Evolutionary conservation across 148 eudicot genomes (phyloP), one percentile per base, ranked within the genome.

Genomic region (Agrostemma githago): DNA sequence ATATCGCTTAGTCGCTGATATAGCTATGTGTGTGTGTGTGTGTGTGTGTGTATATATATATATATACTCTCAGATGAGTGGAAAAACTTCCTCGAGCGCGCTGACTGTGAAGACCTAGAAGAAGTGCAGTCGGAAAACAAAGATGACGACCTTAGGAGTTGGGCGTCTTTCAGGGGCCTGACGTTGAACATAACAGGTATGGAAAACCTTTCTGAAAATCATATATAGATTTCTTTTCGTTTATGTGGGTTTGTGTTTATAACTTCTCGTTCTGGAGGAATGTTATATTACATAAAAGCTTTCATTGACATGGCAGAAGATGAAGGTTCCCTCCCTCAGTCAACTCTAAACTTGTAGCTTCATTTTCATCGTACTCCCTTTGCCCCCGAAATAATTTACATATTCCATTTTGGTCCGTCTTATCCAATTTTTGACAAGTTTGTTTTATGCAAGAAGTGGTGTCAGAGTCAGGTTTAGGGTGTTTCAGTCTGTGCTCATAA

Each of bases 281-380:
- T 95, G 99, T 92, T 95, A 97, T 95, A 95, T 79, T 92, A 92
- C 82, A 82, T 87, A 74, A 84, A 88, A 83, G 99, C 96, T 76
- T 95, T 92, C 83, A 94, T 95, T 51, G 99, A 95, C 84, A 92
- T 90, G 99, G 94, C 94, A 34, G 93, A 85, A 79, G 91, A 88
- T 79, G 90, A 84, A 85, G 98, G 98, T 95, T 74, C 72, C 83
- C 80, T 68, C 15, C n/a, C 34, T 75, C 38, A 72, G 56, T 70
- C 37, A 41, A 67, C 64, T 67, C 74, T 63, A 12, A 41, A 38
- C 56, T 68, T 76, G 66, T 57, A 68, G 15, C 43, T 21, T 39
- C 65, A 53, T 63, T 19, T 9, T 54, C 5, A 6, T 4, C 3
- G 51, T 5, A 48, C 54, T 48, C 53, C 53, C 10, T 46, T 46